These are phyloP conservation scores for Xylaria nigripes DNA, from an alignment of 495 filamentous ascomycete genomes.

Conservation along the genomic window DNA sequence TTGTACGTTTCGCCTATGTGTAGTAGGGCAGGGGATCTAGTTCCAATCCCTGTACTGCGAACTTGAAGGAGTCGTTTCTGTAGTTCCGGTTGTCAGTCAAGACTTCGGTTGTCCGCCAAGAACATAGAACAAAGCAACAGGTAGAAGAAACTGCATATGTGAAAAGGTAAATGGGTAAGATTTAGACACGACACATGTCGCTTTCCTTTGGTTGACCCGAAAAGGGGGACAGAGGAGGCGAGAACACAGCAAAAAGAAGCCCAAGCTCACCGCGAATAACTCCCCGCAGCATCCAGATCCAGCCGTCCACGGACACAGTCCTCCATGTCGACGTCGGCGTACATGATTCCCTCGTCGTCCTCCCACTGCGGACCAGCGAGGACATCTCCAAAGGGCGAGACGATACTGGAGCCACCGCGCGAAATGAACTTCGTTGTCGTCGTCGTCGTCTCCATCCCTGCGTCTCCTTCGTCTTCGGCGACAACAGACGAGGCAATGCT, in stretches of 20 bases:
- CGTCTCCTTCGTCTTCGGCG: slow-evolving; percentile 1
- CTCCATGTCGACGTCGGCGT: slow-evolving; percentile 42
- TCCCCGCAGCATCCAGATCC: slow-evolving; percentile 65
- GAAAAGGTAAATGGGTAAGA: too few species aligned
- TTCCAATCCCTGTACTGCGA: slow-evolving; percentile 65
- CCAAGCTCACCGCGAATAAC: slow-evolving; percentile 55
- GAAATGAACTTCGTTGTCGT: slow-evolving; percentile 36
- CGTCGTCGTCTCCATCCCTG: background rate
- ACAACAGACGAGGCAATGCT: slow-evolving; percentile 3
- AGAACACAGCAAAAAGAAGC: background rate
- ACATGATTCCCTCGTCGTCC: slow-evolving; percentile 47
- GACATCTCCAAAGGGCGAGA: slow-evolving; percentile 69
- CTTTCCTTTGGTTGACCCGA: too few species aligned
- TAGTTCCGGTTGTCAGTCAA: background rate
- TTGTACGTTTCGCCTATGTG: background rate
- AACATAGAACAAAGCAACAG: background rate
- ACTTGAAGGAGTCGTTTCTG: slow-evolving; percentile 70
- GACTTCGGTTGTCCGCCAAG: background rate
- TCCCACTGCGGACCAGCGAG: slow-evolving; percentile 80
- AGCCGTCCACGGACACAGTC: slow-evolving; percentile 47
- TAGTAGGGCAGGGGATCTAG: slow-evolving; percentile 62
- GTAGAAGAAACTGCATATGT: too few species aligned
- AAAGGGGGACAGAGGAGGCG: background rate
- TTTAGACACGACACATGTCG: too few species aligned
- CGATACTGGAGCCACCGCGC: slow-evolving; percentile 74